Conservation (phyloP, 2,329 filamentous ascomycete species). For the Mycosphaerella arachidis region DNA sequence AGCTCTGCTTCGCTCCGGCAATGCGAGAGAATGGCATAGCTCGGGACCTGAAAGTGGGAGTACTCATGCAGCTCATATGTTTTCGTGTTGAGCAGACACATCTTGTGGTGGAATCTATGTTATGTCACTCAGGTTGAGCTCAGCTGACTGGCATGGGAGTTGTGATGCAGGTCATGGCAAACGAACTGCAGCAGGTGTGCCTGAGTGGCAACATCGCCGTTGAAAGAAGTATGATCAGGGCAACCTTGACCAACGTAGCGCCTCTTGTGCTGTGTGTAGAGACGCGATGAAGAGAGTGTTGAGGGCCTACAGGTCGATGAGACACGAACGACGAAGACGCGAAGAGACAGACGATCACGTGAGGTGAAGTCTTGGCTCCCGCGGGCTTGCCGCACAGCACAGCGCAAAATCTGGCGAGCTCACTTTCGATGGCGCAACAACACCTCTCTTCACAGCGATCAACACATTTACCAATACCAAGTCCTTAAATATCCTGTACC, state of each 20-base stretch:
- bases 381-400: background rate
- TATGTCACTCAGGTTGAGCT: background rate
- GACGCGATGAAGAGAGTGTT: background rate
- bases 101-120: background rate
- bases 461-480: slow-evolving; percentile 11
- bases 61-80: slow-evolving; percentile 12
- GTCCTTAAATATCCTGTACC: slow-evolving; percentile 34
- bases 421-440: background rate
- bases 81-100: slow-evolving; percentile 15
- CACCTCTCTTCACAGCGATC: background rate
- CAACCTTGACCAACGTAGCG: background rate
- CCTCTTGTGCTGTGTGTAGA: background rate
- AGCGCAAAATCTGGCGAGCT: background rate
- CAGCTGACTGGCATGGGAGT: background rate
- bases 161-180: background rate
- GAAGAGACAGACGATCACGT: background rate
- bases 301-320: background rate
- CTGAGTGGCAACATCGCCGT: background rate
- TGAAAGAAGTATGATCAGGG: background rate
- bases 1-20: slow-evolving; percentile 10
- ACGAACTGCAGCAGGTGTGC: background rate
- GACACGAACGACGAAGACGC: background rate
- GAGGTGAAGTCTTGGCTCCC: background rate
- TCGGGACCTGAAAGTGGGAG: background rate
- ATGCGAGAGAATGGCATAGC: slow-evolving; percentile 14